phyloP scores from a whole-genome alignment of 1,284 basidiomycete genomes.

The Trametes versicolor region DNA sequence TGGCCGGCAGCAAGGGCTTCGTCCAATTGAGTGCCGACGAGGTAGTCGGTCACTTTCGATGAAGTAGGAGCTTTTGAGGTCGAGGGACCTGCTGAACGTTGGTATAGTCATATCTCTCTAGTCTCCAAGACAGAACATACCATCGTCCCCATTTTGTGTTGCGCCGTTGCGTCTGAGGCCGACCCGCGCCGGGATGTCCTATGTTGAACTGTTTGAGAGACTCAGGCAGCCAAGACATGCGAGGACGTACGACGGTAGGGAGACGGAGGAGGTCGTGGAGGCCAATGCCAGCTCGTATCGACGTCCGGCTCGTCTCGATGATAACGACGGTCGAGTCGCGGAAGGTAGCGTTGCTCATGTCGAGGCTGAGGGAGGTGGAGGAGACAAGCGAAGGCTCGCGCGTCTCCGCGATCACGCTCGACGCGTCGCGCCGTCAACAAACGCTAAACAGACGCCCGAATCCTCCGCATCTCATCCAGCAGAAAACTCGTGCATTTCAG shows the following conservation, averaged over 20 bases:
- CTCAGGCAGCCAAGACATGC: not conserved
- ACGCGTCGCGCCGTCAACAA: slow-evolving; percentile 13
- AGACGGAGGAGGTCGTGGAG: slow-evolving; percentile 82
- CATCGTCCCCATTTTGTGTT: slow-evolving; percentile 23
- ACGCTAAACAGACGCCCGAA: slow-evolving; percentile 21
- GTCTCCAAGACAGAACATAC: slow-evolving; percentile 16
- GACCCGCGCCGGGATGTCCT: slow-evolving; percentile 81
- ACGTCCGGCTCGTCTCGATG: slow-evolving; percentile 80
- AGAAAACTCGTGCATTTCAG: slow-evolving; percentile 11
- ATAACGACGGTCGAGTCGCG: slow-evolving; percentile 86
- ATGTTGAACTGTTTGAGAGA: slow-evolving; percentile 26
- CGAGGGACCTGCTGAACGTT: slow-evolving; percentile 49
- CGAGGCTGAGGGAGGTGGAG: slow-evolving; percentile 12
- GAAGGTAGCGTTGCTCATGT: slow-evolving; percentile 61
- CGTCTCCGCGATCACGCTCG: slow-evolving; percentile 25
- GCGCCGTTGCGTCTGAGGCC: slow-evolving; percentile 62
- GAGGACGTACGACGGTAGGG: slow-evolving; percentile 74
- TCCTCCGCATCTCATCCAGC: slow-evolving; percentile 1
- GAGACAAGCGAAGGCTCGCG: slow-evolving; percentile 12
- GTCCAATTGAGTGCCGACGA: slow-evolving; percentile 85
- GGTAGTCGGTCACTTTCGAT: slow-evolving; percentile 79
- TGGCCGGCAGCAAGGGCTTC: slow-evolving; percentile 80
- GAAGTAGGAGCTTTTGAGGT: slow-evolving; percentile 52
- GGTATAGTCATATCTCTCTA: not conserved
- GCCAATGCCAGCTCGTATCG: slow-evolving; percentile 81